Evolutionary conservation across 2,329 filamentous ascomycete genomes (phyloP), one percentile per base, ranked within the genome.

Genomic region (Herpotrichia juniperi): DNA sequence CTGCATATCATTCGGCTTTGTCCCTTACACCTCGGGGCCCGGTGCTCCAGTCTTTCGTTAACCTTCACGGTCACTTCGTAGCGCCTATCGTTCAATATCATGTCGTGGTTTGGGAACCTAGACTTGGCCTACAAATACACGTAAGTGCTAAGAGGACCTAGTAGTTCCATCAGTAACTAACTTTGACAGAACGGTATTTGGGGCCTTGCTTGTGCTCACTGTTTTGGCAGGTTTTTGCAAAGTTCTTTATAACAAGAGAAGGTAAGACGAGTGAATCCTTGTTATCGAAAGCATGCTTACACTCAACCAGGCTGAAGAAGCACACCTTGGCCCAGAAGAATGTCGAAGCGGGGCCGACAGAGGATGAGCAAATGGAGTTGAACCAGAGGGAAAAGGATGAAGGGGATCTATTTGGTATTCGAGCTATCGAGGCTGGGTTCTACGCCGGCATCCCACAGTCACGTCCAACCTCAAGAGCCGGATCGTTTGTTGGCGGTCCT

Each of bases 391-490:
- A 69, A 51, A 73, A 71, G 59, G 72, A 74, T 53, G 69, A 74
- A 48, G 72, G 72, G 14, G 72, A 76, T 45, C 59, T 74, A 2
- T 75, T 76, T 46, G 72, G 72, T 42, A 61, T 75, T 37, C 70
- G 73, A n/a, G 73, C 73, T 50, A 71, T 75, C 28, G 73, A 76
- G 58, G 72, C 73, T 31, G 73, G 73, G n/a, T 76, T 72, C 59
- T 74, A 65, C 44, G 73, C 70, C 42, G 73, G 73, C 44, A 69
- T 76, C 10, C 65, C 69, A 22, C 73, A 75, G 46, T 76, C 73
- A 21, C 69, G 71, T 37, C 72, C 72, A 19, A 66, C 63, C 10
- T 74, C 72, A 53, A 65, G 68, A 62, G 64, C 70, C 14, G 64
- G 63, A 55, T 74, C 71, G 24, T 51, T 56, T 19, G 52, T 55